Conservation (phyloP, 139 green algal species). For the Yamagishiella unicocca region DNA sequence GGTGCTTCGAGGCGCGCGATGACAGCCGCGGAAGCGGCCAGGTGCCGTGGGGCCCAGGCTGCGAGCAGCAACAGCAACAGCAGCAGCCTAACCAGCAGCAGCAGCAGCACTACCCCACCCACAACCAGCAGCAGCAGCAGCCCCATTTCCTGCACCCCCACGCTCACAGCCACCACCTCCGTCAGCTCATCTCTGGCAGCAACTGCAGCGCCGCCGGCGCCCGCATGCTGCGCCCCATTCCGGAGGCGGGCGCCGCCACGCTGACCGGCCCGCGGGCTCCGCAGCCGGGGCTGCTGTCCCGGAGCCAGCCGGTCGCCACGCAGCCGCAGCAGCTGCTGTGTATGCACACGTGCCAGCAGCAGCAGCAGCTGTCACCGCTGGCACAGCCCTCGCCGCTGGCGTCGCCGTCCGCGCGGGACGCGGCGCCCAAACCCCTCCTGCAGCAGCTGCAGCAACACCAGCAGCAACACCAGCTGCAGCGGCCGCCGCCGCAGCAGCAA, state of each 20-base stretch:
- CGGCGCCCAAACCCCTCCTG: not conserved
- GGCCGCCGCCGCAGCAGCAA: not conserved
- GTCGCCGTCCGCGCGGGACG: not conserved
- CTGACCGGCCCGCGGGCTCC: not conserved
- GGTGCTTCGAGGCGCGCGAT: not conserved
- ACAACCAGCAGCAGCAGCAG: not conserved
- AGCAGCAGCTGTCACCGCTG: not conserved
- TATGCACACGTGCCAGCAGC: not conserved
- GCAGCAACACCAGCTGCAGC: not conserved
- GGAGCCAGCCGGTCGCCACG: not conserved
- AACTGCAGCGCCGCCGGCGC: not conserved
- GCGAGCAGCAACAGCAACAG: not conserved
- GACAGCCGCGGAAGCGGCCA: not conserved
- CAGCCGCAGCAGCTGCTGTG: not conserved
- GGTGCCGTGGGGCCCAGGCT: too few species aligned
- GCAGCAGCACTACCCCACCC: not conserved
- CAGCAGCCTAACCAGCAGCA: not conserved
- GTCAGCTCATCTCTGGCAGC: too few species aligned
- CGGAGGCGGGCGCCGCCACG: not conserved
- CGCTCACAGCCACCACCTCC: too few species aligned
- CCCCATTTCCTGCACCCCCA: not conserved
- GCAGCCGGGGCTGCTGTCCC: not conserved
- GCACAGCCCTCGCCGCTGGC: not conserved
- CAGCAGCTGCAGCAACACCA: conserved; percentile 28
- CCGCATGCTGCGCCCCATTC: conserved; percentile 6